Evolutionary conservation across 1,139 yeast species (phyloP).

Genomic region (Saccharomycopsis hybrid): DNA sequence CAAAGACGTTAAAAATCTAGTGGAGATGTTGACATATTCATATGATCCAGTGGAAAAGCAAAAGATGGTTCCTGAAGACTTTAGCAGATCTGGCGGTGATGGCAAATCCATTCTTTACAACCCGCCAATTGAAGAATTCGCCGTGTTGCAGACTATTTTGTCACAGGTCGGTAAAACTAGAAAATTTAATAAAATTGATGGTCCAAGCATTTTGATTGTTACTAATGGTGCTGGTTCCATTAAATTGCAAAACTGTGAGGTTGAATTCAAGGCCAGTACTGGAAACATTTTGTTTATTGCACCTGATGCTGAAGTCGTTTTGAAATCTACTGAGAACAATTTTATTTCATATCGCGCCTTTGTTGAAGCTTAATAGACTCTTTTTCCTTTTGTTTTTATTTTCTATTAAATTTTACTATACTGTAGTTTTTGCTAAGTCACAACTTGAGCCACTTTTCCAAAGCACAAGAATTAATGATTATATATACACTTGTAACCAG

Average conservation of each 20-base stretch:
- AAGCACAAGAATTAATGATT: no score
- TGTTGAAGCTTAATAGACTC: conserved; percentile 18
- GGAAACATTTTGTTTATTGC: conserved; percentile 86
- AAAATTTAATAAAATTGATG: conserved; percentile 53
- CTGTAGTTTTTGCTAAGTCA: no score
- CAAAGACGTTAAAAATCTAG: conserved; percentile 87
- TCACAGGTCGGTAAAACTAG: conserved; percentile 37
- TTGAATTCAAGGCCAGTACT: no score
- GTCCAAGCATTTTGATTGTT: conserved; percentile 83
- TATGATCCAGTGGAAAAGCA: conserved; percentile 89
- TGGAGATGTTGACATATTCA: conserved; percentile 83
- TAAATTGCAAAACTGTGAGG: conserved; percentile 40
- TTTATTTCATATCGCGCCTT: conserved; percentile 84
- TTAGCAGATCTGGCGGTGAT: conserved; percentile 59
- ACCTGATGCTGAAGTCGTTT: conserved; percentile 60
- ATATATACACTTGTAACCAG: no score
- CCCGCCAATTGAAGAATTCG: conserved; percentile 95
- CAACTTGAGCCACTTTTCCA: no score
- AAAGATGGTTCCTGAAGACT: conserved; percentile 69
- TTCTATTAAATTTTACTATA: no score
- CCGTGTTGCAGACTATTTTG: conserved; percentile 75
- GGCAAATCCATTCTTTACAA: conserved; percentile 67
- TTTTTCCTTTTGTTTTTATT: no score
- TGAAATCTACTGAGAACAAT: conserved; percentile 45
- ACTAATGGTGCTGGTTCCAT: conserved; percentile 73